Conservation (phyloP, 306 rosid genomes). For the Trifolium fragiferum region DNA sequence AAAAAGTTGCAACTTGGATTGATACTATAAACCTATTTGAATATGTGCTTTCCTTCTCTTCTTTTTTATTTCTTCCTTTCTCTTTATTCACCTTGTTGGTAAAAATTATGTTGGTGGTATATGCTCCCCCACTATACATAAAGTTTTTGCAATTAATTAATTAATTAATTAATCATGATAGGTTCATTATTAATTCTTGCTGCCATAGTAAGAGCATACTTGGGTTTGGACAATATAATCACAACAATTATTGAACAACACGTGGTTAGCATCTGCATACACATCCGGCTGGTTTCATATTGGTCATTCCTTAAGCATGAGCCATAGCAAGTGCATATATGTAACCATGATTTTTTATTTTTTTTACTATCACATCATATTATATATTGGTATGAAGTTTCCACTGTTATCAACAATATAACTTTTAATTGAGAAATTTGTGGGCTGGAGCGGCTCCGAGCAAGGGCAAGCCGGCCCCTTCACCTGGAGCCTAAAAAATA, state of each 20-base stretch:
- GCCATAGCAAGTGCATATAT: neutral
- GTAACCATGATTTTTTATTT: neutral
- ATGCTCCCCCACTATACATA: constrained; percentile 57
- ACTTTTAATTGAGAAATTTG: too few relatives aligned
- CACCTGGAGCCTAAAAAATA: too few relatives aligned
- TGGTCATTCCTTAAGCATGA: constrained; percentile 38
- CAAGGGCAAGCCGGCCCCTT: too few relatives aligned
- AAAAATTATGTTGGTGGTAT: constrained; percentile 54
- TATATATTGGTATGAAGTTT: too few relatives aligned
- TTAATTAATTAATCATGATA: constrained; percentile 54
- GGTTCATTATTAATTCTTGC: constrained; percentile 45
- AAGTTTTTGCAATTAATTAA: constrained; percentile 42
- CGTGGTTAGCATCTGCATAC: constrained; percentile 55
- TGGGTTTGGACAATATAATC: constrained; percentile 46
- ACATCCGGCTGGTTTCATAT: constrained; percentile 37
- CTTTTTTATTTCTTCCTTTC: constrained; percentile 36
- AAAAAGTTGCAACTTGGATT: constrained; percentile 77
- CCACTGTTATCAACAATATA: too few relatives aligned
- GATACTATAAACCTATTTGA: constrained; percentile 83
- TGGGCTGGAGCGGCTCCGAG: too few relatives aligned
- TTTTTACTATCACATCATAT: too few relatives aligned
- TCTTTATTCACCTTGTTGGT: constrained; percentile 56
- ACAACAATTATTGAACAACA: constrained; percentile 50
- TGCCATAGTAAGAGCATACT: constrained; percentile 45
- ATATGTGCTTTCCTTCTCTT: constrained; percentile 67